Conservation (phyloP, 2,329 filamentous ascomycete genomes). For the Bisporella sp. region DNA sequence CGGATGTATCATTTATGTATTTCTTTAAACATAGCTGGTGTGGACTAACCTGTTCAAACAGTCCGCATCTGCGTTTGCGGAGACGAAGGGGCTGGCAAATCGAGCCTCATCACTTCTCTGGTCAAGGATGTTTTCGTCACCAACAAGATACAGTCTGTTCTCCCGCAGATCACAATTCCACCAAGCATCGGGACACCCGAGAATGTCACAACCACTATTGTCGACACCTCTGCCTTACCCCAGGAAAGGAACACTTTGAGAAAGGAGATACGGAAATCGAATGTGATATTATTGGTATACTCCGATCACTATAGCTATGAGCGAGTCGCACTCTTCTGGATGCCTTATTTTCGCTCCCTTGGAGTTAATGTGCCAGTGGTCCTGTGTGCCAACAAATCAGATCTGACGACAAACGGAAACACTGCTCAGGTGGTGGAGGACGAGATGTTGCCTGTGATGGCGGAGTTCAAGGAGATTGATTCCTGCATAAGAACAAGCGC, state of each 20-base stretch:
- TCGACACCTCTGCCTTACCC: conserved; percentile 92
- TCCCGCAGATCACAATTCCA: conserved; percentile 92
- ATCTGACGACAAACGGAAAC: conserved; percentile 66
- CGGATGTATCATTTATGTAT: no score
- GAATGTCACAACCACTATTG: conserved; percentile 94
- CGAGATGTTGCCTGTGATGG: conserved; percentile 97
- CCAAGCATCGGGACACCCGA: conserved; percentile 89
- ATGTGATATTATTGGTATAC: conserved; percentile 94
- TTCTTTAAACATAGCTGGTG: no score
- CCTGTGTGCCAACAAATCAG: conserved; percentile 95
- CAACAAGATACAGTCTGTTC: conserved; percentile 88
- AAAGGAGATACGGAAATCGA: conserved; percentile 93
- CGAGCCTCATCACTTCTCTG: conserved; percentile 85
- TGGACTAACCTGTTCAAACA: conserved; percentile 10
- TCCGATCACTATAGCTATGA: conserved; percentile 99
- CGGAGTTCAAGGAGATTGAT: conserved; percentile 97
- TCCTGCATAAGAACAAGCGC: conserved; percentile 95
- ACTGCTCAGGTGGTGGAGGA: conserved; percentile 86
- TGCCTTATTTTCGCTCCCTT: conserved; percentile 94
- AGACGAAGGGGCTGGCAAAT: conserved; percentile 93
- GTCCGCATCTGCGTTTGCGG: conserved; percentile 95
- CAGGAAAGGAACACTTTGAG: conserved; percentile 86
- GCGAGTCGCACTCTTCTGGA: conserved; percentile 93
- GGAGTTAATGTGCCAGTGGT: conserved; percentile 99
- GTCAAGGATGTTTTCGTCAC: conserved; percentile 97